Base-by-base conservation (phyloP, 371 early-diverging fungal species). In the Modicella reniformis region DNA sequence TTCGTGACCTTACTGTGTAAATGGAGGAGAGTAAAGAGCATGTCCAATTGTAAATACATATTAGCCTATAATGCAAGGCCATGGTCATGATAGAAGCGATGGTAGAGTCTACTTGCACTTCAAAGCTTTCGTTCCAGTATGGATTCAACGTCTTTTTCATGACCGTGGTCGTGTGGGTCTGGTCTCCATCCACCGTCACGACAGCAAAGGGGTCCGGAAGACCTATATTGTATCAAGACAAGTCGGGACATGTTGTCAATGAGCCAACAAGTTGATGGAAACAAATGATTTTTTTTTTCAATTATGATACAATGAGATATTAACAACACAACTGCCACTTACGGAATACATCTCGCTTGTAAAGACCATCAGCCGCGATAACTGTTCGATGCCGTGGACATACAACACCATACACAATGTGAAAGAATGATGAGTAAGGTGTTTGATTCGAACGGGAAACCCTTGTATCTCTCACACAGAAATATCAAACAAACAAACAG, bases 281-380 rank as follows among this genome's bases (percentile, higher is more conserved):
- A 17, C 29, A 44, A 29, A 23, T 12, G 59, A 19, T n/a, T n/a
- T n/a, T n/a, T n/a, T n/a, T n/a, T n/a, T n/a, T n/a, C n/a, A n/a
- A n/a, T n/a, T n/a, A n/a, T n/a, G n/a, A n/a, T n/a, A n/a, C n/a
- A n/a, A n/a, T n/a, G n/a, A n/a, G n/a, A n/a, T n/a, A n/a, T n/a
- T n/a, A n/a, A n/a, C n/a, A n/a, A n/a, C n/a, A 48, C 29, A 19
- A 37, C 5, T 12, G 5, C 8, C 17, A 83, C 87, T 86, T 92
- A 94, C 95, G 91, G 72, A 95, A 95, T 12, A 96, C 83, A 81
- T 97, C 96, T 56, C 93, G 91, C 83, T 95, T 96, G 80, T 90
- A 86, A 51, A 96, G 89, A 29, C 95, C 92, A 84, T 95, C 95
- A 8, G 96, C 96, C 28, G 95, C 96, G 73, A 97, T 92, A 67